Evolutionary conservation across 1,284 basidiomycete genomes (phyloP).

Genomic region (Gomphus bonarii): DNA sequence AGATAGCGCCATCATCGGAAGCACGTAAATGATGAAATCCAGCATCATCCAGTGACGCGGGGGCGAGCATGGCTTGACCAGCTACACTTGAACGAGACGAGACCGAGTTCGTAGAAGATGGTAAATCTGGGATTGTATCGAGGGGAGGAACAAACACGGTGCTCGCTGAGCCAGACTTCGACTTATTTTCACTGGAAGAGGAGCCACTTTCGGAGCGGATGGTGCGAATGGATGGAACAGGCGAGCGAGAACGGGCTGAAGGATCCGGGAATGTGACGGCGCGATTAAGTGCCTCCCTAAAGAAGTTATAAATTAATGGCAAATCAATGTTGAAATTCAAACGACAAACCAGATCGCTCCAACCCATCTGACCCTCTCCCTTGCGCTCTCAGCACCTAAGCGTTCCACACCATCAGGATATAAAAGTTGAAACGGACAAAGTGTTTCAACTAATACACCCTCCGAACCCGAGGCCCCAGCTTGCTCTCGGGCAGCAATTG

Average conservation of each 20-base stretch:
- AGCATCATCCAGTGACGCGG: conserved; percentile 27
- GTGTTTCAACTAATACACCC: conserved; percentile 43
- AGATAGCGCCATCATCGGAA: conserved; percentile 58
- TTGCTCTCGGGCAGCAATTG: conserved; percentile 62
- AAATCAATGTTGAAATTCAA: background rate
- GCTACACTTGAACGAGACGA: conserved; percentile 22
- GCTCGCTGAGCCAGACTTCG: conserved; percentile 44
- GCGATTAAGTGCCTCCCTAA: conserved; percentile 57
- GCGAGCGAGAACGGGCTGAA: conserved; percentile 44
- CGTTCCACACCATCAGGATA: conserved; percentile 83
- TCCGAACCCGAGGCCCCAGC: conserved; percentile 34
- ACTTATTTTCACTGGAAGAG: conserved; percentile 21
- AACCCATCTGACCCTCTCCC: conserved; percentile 81
- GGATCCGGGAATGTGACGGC: conserved; percentile 40
- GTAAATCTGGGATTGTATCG: conserved; percentile 47
- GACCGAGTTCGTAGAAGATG: conserved; percentile 28
- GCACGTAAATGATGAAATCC: conserved; percentile 51
- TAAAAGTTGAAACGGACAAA: conserved; percentile 82
- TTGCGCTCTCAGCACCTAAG: conserved; percentile 70
- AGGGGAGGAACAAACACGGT: conserved; percentile 66
- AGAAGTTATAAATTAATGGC: conserved; percentile 4
- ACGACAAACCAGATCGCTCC: conserved; percentile 67
- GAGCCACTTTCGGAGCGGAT: conserved; percentile 44
- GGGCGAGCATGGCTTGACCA: background rate
- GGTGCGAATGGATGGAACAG: conserved; percentile 61